Evolutionary conservation across 805 yeast species (phyloP), one percentile per base, ranked within the genome.

Genomic region (Phaffomyces opuntiae): DNA sequence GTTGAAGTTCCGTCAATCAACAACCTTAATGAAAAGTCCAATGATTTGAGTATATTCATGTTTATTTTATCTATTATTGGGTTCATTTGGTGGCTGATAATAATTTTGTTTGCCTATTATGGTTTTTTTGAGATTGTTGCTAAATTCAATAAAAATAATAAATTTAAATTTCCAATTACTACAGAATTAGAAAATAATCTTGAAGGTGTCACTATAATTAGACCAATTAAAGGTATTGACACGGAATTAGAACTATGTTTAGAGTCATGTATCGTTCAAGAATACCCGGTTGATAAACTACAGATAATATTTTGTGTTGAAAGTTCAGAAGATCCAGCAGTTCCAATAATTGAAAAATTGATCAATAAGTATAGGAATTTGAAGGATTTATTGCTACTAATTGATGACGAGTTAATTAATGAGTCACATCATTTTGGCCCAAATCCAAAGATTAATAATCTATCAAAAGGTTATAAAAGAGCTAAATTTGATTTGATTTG

Each of bases 161-260:
- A 56, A 42, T 36, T 29, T 33, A 48, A 8, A 36, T 49, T 11
- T 17, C 29, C 3, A 2, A 51, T 14, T 46, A 49, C 36, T n/a
- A 19, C 5, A 39, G 43, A 35, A 29, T 36, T 11, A 4, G 52
- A 51, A 4, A 71, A 71, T 1, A 67, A 71, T 6, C 69, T 77
- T 1, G 80, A 77, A 47, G 82, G 86, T 8, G 96, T 88, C 17
- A 77, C 93, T 1, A 85, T 89, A 25, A 59, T 88, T 33, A 66
- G 96, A 29, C 96, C 96, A 0, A 69, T 88, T 48, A 87, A 87
- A 57, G 96, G 96, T 16, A 66, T 87, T 16, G 96, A 88, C 61
- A 77, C 89, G 1, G 90, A 83, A 52, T 71, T 87, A 64, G 75
- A 71, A 35, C 62, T 73, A 11, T 87, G 96, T 58, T 65, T 89